Evolutionary conservation across 2,329 filamentous ascomycete genomes (phyloP).

Genomic region (Botrytis tulipae): DNA sequence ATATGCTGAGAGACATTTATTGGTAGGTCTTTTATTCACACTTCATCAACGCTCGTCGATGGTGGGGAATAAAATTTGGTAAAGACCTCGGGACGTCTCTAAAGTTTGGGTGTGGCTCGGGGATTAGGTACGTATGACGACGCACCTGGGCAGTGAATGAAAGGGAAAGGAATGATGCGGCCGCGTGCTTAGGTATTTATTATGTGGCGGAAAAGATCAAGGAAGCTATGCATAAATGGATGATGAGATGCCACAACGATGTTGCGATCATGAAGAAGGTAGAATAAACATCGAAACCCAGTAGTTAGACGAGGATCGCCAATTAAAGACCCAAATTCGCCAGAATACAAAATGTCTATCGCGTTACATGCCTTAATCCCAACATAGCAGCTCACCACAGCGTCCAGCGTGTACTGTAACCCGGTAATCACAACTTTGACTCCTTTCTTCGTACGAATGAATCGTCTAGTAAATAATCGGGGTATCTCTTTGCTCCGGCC

Average conservation of each 20-base stretch:
- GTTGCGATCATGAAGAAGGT: neutral
- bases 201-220: neutral
- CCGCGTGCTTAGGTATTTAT: neutral
- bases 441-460: slow-evolving; percentile 24
- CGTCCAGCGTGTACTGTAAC: neutral
- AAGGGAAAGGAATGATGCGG: neutral
- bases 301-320: neutral
- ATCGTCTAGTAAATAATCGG: slow-evolving; percentile 35
- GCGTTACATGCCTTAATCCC: neutral
- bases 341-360: neutral
- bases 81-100: too few species aligned
- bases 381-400: neutral
- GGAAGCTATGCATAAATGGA: neutral
- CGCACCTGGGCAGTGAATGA: neutral
- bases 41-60: too few species aligned
- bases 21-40: neutral
- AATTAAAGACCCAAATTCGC: neutral
- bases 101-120: neutral
- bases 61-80: neutral
- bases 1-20: slow-evolving; percentile 35
- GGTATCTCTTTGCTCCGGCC: slow-evolving; percentile 29
- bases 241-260: neutral
- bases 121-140: neutral
- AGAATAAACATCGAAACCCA: neutral
- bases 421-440: slow-evolving; percentile 10